These are phyloP conservation scores for Pecoramyces ruminantium DNA, from an alignment of 192 early-diverging fungal species.

Conservation along the genomic window DNA sequence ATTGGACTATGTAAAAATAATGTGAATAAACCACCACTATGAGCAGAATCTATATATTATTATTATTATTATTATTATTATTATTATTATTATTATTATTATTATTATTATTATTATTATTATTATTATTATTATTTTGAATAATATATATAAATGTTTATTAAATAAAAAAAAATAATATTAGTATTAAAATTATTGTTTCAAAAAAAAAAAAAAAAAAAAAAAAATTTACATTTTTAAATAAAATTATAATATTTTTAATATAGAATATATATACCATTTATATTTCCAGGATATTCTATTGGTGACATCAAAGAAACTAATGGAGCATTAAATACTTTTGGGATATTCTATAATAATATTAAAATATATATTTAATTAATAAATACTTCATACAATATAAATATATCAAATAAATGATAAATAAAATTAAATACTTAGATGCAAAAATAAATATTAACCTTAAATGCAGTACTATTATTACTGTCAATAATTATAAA, in stretches of 20 bases:
- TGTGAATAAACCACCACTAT: conserved; percentile 82
- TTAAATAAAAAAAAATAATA: no score
- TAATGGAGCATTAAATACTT: conserved; percentile 72
- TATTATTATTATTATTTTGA: no score
- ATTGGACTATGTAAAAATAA: conserved; percentile 83
- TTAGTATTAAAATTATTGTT: no score
- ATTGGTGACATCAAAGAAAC: conserved; percentile 78
- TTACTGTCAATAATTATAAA: conserved; percentile 88
- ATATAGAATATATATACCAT: no score
- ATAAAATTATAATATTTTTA: no score
- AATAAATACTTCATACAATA: background rate
- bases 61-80: no score
- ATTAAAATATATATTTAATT: no score
- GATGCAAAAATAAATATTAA: conserved; percentile 9
- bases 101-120: no score
- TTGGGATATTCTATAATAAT: conserved; percentile 43
- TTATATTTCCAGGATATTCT: conserved; percentile 64
- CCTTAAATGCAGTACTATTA: conserved; percentile 70
- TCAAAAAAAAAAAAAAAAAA: background rate
- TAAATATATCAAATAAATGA: background rate
- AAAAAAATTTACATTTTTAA: no score
- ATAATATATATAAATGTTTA: no score
- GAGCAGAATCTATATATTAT: conserved; percentile 24
- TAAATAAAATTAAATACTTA: background rate
- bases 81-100: no score